Evolutionary conservation across 352 stramenopile genomes (phyloP), one percentile per base, ranked within the genome.

Genomic region (Phytophthora hybrid): DNA sequence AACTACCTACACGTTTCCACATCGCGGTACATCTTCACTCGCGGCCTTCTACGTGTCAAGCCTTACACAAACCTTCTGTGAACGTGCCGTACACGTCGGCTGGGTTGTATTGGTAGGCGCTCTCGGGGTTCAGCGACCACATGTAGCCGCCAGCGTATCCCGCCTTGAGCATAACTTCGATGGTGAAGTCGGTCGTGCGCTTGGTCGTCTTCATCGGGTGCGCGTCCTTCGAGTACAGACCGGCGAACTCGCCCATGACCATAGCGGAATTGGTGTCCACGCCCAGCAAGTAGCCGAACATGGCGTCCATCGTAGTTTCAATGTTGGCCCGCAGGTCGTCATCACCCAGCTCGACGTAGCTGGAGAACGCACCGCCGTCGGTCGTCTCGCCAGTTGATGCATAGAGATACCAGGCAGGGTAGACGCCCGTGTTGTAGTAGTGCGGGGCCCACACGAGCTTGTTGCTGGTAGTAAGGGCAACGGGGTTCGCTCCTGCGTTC

Each of bases 101-200:
- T 0, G 86, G 84, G 62, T 93, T 92, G 78, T 80, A 91, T 61
- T 89, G 72, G 77, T 91, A 92, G 58, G 80, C 87, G 55, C 79
- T 88, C 71, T 92, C 85, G 0, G 87, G 82, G 37, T 92, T 92
- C 9, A 92, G 66, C 16, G 84, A 91, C 83, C 84, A 93, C 84
- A 93, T 92, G 74, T 90, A 93, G 7, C 81, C 85, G 4, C 84
- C 82, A 0, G 82, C 83, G 47, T 87, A 87, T 0, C 74, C 73
- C 1, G 77, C 64, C 34, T 89, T 73, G 4, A 89, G n/a, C 74
- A 91, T 88, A 14, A 86, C 68, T 19, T 89, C 63, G 39, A 93
- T 84, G 9, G 84, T 88, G 19, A 77, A 85, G 63, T 94, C 87
- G 1, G 83, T 93, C n/a, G 80, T 82, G 26, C 86, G 84, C 59